These are phyloP conservation scores for Baeospora myosura DNA, from an alignment of 1,284 basidiomycete species.

Conservation along the genomic window DNA sequence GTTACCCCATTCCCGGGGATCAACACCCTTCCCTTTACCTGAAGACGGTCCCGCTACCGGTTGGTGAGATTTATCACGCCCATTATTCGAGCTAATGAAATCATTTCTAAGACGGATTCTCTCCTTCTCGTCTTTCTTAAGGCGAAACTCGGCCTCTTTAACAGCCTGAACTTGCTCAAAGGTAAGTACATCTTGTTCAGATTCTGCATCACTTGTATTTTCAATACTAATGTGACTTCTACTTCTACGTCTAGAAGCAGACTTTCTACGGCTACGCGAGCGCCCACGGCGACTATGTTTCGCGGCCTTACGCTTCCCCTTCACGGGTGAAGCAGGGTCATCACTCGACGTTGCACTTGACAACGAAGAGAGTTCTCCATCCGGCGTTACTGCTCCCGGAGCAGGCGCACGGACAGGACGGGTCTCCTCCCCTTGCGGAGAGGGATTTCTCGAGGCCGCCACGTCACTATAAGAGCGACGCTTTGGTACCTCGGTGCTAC, in stretches of 20 bases:
- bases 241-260: not conserved
- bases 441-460: not conserved
- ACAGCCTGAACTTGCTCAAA: not conserved
- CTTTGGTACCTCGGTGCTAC: no score
- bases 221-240: not conserved
- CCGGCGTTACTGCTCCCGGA: not conserved
- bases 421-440: not conserved
- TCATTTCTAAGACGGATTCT: slow-evolving; percentile 1
- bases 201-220: not conserved
- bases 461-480: no score
- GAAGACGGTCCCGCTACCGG: slow-evolving; percentile 9
- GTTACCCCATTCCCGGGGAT: slow-evolving; percentile 21
- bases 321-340: not conserved
- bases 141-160: not conserved
- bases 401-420: not conserved
- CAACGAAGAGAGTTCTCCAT: not conserved
- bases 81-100: not conserved
- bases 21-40: slow-evolving; percentile 19
- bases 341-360: not conserved
- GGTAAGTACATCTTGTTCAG: not conserved
- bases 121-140: not conserved
- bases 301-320: not conserved
- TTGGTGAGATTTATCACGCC: not conserved
- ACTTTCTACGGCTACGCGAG: not conserved
- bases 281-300: not conserved